These are phyloP conservation scores for Gilbertella persicaria DNA, from an alignment of 371 early-diverging fungal species.

Conservation along the genomic window DNA sequence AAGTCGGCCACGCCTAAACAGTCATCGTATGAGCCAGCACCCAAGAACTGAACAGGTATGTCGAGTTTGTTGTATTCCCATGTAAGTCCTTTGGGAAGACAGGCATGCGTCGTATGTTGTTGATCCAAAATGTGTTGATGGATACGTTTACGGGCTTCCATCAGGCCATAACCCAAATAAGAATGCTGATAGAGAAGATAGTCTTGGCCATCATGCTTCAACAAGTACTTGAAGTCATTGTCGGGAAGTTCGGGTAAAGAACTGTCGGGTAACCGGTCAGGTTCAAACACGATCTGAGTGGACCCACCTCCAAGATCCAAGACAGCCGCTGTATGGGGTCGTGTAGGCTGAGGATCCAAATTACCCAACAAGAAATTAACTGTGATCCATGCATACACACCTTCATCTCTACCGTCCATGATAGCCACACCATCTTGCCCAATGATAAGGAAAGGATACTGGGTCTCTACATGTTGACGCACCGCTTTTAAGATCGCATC, in stretches of 20 bases:
- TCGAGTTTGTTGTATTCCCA: constrained; percentile 30
- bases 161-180: constrained; percentile 91
- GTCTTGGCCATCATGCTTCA: constrained; percentile 67
- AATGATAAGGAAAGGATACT: constrained; percentile 86
- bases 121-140: constrained; percentile 28
- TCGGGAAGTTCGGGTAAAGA: constrained; percentile 44
- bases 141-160: constrained; percentile 83
- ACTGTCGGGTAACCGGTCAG: constrained; percentile 55
- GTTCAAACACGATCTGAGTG: constrained; percentile 97
- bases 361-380: constrained; percentile 86
- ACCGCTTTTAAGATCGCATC: constrained; percentile 79
- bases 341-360: constrained; percentile 40
- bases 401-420: constrained; percentile 96
- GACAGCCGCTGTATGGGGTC: constrained; percentile 79
- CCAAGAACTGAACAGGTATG: constrained; percentile 38
- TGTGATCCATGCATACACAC: constrained; percentile 97
- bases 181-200: constrained; percentile 93
- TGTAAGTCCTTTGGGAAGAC: constrained; percentile 51
- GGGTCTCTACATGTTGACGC: constrained; percentile 54
- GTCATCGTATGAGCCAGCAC: constrained; percentile 48
- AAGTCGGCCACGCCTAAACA: constrained; percentile 52
- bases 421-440: constrained; percentile 76
- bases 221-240: constrained; percentile 68
- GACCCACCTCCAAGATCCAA: constrained; percentile 97
- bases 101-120: constrained; percentile 49